These are phyloP conservation scores for Aspergillus quadricinctus DNA, from an alignment of 2,329 filamentous ascomycete genomes.

Conservation along the genomic window DNA sequence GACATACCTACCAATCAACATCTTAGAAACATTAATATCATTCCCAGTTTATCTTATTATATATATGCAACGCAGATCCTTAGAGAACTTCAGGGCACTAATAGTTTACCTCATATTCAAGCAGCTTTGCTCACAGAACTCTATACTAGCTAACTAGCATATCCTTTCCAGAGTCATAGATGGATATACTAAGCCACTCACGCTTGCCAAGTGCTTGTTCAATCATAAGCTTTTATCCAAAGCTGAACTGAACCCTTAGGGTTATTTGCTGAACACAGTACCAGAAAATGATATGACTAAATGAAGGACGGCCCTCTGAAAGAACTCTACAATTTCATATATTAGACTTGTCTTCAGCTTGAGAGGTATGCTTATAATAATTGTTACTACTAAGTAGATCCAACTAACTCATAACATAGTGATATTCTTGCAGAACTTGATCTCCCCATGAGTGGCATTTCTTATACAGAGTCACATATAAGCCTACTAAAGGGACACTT, in stretches of 20 bases:
- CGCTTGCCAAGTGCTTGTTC: conserved; percentile 66
- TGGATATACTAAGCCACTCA: conserved; percentile 61
- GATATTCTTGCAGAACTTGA: conserved; percentile 87
- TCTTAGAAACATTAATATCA: conserved; percentile 69
- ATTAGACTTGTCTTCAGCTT: conserved; percentile 90
- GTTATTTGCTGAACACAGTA: conserved; percentile 5
- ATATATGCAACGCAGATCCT: conserved; percentile 81
- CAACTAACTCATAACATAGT: conserved; percentile 29
- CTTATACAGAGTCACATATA: conserved; percentile 49
- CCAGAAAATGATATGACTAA: conserved; percentile 31
- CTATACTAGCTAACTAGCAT: conserved; percentile 82
- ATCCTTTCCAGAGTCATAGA: conserved; percentile 78
- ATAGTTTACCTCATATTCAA: conserved; percentile 78
- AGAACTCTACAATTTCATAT: conserved; percentile 70
- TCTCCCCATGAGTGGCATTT: conserved; percentile 58
- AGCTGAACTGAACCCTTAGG: background rate
- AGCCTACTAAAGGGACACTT: conserved; percentile 35
- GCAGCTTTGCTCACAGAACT: conserved; percentile 78
- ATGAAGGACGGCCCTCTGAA: conserved; percentile 34
- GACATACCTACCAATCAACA: conserved; percentile 18
- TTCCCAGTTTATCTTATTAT: conserved; percentile 88
- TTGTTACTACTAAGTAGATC: too few relatives aligned
- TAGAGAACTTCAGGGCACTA: conserved; percentile 74
- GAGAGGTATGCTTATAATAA: conserved; percentile 61
- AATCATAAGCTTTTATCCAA: conserved; percentile 50